phyloP scores from a whole-genome alignment of 495 filamentous ascomycete genomes.

The Amphirosellinia nigrospora region DNA sequence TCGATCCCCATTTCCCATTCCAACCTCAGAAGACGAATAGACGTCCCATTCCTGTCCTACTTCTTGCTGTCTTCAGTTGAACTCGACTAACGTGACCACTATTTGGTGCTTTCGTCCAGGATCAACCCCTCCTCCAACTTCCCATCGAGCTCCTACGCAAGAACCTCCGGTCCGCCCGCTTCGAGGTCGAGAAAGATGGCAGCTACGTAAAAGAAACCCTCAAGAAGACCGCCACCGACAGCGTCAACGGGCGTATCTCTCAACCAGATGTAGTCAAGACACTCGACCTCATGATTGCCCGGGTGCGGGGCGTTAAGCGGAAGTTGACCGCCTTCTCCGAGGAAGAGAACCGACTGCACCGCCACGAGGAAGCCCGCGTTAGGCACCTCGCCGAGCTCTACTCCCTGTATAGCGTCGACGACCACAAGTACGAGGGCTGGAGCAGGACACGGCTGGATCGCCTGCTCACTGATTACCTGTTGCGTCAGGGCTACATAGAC shows the following conservation, averaged over 20 bases:
- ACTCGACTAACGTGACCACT: constrained; percentile 9
- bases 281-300: constrained; percentile 82
- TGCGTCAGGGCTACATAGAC: constrained; percentile 80
- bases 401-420: constrained; percentile 78
- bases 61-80: background rate
- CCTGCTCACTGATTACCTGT: constrained; percentile 86
- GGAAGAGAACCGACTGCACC: constrained; percentile 76
- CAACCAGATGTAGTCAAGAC: constrained; percentile 73
- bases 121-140: constrained; percentile 92
- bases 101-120: constrained; percentile 55
- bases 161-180: constrained; percentile 89
- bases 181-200: constrained; percentile 78
- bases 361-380: constrained; percentile 75
- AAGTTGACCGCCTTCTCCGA: constrained; percentile 80
- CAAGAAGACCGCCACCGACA: constrained; percentile 70
- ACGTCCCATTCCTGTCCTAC: background rate
- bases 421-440: constrained; percentile 95
- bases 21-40: background rate
- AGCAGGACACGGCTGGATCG: constrained; percentile 79
- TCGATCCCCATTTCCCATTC: background rate
- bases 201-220: constrained; percentile 71
- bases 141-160: constrained; percentile 89
- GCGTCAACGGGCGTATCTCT: constrained; percentile 63
- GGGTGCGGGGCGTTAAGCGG: constrained; percentile 83
- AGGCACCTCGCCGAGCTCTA: constrained; percentile 81